Evolutionary conservation across 352 stramenopile genomes (phyloP), one percentile per base, ranked within the genome.

Genomic region (Peronosclerospora sorghi): DNA sequence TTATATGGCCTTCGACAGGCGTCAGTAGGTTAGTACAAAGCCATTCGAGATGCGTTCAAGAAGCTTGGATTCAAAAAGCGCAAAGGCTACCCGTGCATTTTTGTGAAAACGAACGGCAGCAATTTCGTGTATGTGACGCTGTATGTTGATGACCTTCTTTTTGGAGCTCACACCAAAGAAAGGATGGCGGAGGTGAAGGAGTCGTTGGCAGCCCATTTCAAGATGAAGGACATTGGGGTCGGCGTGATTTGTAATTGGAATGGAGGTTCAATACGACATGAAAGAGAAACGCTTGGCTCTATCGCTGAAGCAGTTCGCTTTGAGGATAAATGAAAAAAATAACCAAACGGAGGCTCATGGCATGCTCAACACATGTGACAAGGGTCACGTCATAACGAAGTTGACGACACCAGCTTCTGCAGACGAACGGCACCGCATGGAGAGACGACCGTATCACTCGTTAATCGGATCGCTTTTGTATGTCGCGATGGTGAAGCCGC

Each of bases 11-110:
- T n/a, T n/a, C n/a, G n/a, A n/a, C n/a, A n/a, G n/a, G n/a, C n/a
- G n/a, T n/a, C 51, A 15, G 35, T 32, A 14, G 41, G 57, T 8
- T 74, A 49, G 56, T 54, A 56, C 48, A 47, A 48, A 18, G 62
- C 48, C 8, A 59, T 68, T 44, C 35, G 24, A 8, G 27, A 20
- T 8, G 39, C 37, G 1, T 42, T 59, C 24, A 7, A 21, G 14
- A 17, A 47, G n/a, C 2, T 27, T 0, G 45, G 35, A 4, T 60
- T 51, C 27, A 1, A 2, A 2, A 12, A 45, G 18, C 51, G 39
- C 14, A 26, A 10, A 1, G 14, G 36, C 2, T 13, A 59, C 20
- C n/a, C 18, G 12, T 57, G 42, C 15, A 2, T 53, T 1, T 58
- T 58, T 17, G 28, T 34, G 4, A 15, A 27, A 0, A n/a, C 6